Base-by-base conservation (phyloP, 106 monocot genomes). In the Posidonia australis region DNA sequence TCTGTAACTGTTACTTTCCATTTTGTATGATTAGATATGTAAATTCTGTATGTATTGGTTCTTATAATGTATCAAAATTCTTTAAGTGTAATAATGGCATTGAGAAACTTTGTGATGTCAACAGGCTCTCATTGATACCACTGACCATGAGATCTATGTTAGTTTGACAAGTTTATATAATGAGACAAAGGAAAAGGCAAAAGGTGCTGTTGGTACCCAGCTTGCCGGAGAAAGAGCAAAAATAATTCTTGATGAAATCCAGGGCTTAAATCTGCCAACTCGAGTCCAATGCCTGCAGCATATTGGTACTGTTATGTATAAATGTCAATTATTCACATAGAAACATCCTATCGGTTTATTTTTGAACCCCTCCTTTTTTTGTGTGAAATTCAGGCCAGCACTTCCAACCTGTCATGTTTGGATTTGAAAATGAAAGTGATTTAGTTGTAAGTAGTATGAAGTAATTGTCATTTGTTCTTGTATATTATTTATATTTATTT, bases 231-330 rank as follows among this genome's bases (percentile, higher is more conserved):
- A 96, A 81, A 87, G 96, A 70, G 82, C 87, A 67, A 80, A 87
- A 60, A 98, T 90, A 65, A 90, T 98, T 80, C 76, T 98, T 44
- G 84, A 98, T 56, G 96, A 98, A 77, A 52, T 87, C 17, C 82
- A 69, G 55, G 69, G 70, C 49, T 66, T 86, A 46, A 84, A 86
- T 32, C 80, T 90, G 74, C 80, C 72, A 10, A 83, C 86, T 26
- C 78, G 75, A 29, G 17, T 12, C 29, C 66, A 98, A 46, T 98
- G 90, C 64, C 75, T 98, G 60, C 66, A 75, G 23, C 96, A 98
- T 77, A 72, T 98, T 66, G 96, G 96, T 98, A 87, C 42, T 54
- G 47, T 10, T 32, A 32, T 24, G 10, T 51, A 36, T 26, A 10
- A 16, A 44, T 70, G 44, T 32, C 26, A 11, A 57, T 28, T 4